Evolutionary conservation across 192 early-diverging fungal genomes (phyloP).

Genomic region (Coemansia guatemalensis): DNA sequence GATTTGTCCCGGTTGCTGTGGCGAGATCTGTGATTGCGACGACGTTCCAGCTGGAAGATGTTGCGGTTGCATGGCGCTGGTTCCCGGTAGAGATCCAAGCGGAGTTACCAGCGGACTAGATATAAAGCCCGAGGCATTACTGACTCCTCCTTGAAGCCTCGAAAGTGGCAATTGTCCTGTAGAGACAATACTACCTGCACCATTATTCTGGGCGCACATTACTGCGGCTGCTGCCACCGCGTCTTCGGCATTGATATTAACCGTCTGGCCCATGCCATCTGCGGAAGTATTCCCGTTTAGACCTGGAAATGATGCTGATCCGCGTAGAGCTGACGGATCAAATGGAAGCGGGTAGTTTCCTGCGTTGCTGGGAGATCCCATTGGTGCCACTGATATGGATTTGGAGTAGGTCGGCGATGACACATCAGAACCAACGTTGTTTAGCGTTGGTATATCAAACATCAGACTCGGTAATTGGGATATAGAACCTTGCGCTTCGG

Average conservation of each 20-base stretch:
- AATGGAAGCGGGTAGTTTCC: slow-evolving; percentile 14
- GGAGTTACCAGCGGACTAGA: slow-evolving; percentile 14
- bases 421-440: slow-evolving; percentile 7
- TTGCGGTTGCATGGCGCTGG: slow-evolving; percentile 10
- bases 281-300: background rate
- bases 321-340: slow-evolving; percentile 6
- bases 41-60: background rate
- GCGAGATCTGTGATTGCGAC: background rate
- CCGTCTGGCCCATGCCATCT: slow-evolving; percentile 1
- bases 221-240: background rate
- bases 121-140: slow-evolving; percentile 18
- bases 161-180: slow-evolving; percentile 1
- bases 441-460: slow-evolving; percentile 31
- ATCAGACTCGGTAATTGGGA: slow-evolving; percentile 12
- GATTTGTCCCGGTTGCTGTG: slow-evolving; percentile 5
- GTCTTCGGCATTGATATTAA: background rate
- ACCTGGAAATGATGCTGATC: slow-evolving; percentile 9
- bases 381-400: slow-evolving; percentile 1
- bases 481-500: slow-evolving; percentile 10
- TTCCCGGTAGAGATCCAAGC: slow-evolving; percentile 5
- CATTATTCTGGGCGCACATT: background rate
- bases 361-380: background rate
- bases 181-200: slow-evolving; percentile 3
- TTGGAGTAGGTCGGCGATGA: background rate
- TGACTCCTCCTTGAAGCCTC: slow-evolving; percentile 1